Evolutionary conservation across 2,329 filamentous ascomycete genomes (phyloP).

Genomic region (Clonostachys byssicola): DNA sequence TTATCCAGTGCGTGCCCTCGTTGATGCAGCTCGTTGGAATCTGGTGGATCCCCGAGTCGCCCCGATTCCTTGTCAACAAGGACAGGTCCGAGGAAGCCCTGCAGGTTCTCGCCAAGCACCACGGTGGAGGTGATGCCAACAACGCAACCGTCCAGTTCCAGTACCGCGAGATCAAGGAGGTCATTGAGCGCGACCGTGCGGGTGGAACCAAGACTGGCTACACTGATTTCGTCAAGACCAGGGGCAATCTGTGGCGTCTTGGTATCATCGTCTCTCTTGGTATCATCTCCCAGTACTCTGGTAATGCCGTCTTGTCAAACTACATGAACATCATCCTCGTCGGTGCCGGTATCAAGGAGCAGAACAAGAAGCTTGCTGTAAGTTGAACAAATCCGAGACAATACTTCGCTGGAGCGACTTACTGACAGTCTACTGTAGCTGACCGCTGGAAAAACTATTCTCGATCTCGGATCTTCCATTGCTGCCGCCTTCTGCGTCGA

Average conservation of each 20-base stretch:
- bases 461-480: constrained; percentile 54
- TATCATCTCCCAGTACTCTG: constrained; percentile 64
- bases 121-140: constrained; percentile 54
- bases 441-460: constrained; percentile 53
- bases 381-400: constrained; percentile 7
- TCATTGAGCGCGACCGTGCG: constrained; percentile 52
- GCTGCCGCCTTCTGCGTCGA: constrained; percentile 45
- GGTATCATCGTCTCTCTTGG: constrained; percentile 59
- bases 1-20: constrained; percentile 60
- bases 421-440: constrained; percentile 13
- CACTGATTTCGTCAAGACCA: constrained; percentile 56
- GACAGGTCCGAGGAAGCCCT: constrained; percentile 60
- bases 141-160: constrained; percentile 62
- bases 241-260: constrained; percentile 61
- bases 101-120: constrained; percentile 56
- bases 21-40: constrained; percentile 61
- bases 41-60: constrained; percentile 65
- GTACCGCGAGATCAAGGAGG: constrained; percentile 62
- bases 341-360: constrained; percentile 53
- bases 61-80: constrained; percentile 61
- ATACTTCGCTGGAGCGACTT: constrained; percentile 2
- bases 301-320: constrained; percentile 64
- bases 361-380: constrained; percentile 52
- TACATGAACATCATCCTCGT: constrained; percentile 61
- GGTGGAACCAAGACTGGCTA: constrained; percentile 46